Percentiles rank a stretch among this genome's conserved stretches.
Conservation (phyloP, 2,329 filamentous ascomycete genomes). For the Ramularia collo-cygni region DNA sequence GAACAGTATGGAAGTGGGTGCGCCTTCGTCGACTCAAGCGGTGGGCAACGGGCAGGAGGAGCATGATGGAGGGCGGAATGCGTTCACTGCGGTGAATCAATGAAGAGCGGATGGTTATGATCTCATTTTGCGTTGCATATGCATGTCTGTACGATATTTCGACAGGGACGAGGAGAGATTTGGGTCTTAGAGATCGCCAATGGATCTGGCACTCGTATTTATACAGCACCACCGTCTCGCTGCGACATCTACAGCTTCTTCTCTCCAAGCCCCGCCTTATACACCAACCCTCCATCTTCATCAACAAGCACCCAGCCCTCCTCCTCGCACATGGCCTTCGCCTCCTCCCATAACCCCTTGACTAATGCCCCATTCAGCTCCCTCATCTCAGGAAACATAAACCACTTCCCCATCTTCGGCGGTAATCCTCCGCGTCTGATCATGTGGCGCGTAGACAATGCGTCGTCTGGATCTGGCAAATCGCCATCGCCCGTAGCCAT, state of each 20-base stretch:
- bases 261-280: conserved; percentile 11
- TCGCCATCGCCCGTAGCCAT: no score
- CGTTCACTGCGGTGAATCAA: conserved; percentile 4
- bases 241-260: no score
- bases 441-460: conserved; percentile 3
- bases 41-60: conserved; percentile 2
- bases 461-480: background rate
- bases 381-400: conserved; percentile 18
- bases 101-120: conserved; percentile 2
- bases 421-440: background rate
- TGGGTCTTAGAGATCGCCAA: no score
- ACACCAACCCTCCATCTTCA: conserved; percentile 20
- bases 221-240: no score
- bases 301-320: conserved; percentile 24
- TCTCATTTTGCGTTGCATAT: no score
- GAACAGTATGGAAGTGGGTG: conserved; percentile 4
- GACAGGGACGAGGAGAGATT: no score
- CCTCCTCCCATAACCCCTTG: conserved; percentile 16
- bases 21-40: no score
- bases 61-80: background rate
- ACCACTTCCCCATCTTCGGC: conserved; percentile 16
- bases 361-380: conserved; percentile 23
- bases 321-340: conserved; percentile 25
- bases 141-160: no score
- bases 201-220: no score